Base-by-base conservation (phyloP, 768 basidiomycete species). In the Russula olivacea region DNA sequence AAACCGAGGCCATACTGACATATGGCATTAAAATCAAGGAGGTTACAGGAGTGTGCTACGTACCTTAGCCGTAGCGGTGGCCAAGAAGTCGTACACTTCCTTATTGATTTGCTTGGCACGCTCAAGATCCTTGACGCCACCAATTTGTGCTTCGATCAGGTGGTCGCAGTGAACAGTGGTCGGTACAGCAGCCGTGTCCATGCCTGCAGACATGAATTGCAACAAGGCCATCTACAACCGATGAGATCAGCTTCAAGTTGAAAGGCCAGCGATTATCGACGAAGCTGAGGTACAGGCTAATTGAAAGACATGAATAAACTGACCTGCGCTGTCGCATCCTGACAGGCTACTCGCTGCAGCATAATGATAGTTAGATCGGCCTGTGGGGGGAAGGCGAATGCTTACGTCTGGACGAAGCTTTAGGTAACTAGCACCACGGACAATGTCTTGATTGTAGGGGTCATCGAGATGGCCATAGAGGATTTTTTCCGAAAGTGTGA, bases 151-250 rank as follows among this genome's bases (percentile, higher is more conserved):
- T 80, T 98, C 93, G 72, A 99, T 98, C 73, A 99, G 83, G 78
- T 99, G 96, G 79, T 99, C 96, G 74, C 95, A 98, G 81, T 99
- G 96, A 50, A 99, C 97, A 66, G 97, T 96, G 68, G 96, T 96
- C 38, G 96, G 96, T 67, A 98, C 95, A 51, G 96, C 96, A 45
- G 92, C 93, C 51, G 93, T 96, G 74, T 92, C 92, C 84, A 99
- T 94, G 67, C 96, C 96, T 19, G 97, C 94, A 56, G 97, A 98
- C 97, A 99, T 99, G 85, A 99, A 99, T 82, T 99, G 97, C 68
- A 99, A 83, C 61, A 99, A 84, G 21, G 97, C 97, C 97, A 99
- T 99, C 92, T 98, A 57, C 4, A 32, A 40, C 7, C 17, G 17
- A 50, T 55, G 47, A 61, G 25, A 56, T 68, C 61, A 66, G 65